Conservation (phyloP, 2,329 filamentous ascomycete species). For the Phyllosticta paracitricarpa region DNA sequence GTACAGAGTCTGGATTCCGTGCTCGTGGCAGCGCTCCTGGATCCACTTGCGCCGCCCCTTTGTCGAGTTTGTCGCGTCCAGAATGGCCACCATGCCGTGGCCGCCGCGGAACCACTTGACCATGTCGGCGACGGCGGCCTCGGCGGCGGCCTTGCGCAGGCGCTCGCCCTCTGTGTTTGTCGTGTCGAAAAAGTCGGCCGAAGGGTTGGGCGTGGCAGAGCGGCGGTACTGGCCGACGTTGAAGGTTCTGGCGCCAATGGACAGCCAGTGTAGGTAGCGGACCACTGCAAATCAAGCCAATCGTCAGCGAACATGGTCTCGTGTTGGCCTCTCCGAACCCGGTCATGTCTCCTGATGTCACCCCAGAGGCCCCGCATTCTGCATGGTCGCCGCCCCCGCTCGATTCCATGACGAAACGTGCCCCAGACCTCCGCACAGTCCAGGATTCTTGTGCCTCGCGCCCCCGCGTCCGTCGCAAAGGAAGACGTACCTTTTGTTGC, state of each 20-base stretch:
- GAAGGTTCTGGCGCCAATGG: slow-evolving; percentile 87
- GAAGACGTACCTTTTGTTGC: slow-evolving; percentile 76
- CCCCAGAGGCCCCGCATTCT: slow-evolving; percentile 6
- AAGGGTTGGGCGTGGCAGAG: slow-evolving; percentile 77
- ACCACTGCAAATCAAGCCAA: slow-evolving; percentile 22
- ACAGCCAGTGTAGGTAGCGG: slow-evolving; percentile 93
- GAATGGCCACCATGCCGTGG: slow-evolving; percentile 77
- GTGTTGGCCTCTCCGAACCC: background rate
- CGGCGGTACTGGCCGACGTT: slow-evolving; percentile 96
- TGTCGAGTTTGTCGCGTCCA: slow-evolving; percentile 95
- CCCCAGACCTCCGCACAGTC: slow-evolving; percentile 1
- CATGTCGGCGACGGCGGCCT: slow-evolving; percentile 91
- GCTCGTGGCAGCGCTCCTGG: slow-evolving; percentile 61
- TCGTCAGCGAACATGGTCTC: background rate
- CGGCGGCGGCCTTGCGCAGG: slow-evolving; percentile 75
- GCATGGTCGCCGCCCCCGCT: slow-evolving; percentile 8
- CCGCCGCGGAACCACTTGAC: slow-evolving; percentile 74
- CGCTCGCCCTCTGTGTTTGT: slow-evolving; percentile 84
- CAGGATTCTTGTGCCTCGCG: slow-evolving; percentile 1
- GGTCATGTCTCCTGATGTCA: background rate
- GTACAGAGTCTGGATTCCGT: slow-evolving; percentile 82
- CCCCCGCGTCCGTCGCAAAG: background rate
- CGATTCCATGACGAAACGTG: slow-evolving; percentile 2
- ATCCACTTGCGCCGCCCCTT: slow-evolving; percentile 88
- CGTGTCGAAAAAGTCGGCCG: slow-evolving; percentile 90